Percentiles rank a stretch among this genome's conserved stretches.
These are phyloP conservation scores for Spongospora subterranea DNA, from an alignment of 208 protist species.

Conservation along the genomic window DNA sequence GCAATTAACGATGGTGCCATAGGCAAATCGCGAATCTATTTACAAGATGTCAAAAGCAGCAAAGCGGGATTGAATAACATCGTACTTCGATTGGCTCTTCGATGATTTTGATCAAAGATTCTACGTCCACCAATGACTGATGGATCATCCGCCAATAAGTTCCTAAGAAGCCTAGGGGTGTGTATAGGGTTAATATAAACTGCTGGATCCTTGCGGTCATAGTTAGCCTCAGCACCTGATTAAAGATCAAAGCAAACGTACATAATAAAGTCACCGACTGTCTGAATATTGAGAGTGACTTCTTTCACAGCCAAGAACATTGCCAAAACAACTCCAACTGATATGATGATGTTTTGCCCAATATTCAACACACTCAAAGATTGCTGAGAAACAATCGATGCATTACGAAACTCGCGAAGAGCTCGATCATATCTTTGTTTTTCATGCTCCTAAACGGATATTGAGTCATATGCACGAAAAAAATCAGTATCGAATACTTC, in stretches of 20 bases:
- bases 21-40: neutral
- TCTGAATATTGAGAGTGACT: neutral
- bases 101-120: neutral
- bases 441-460: constrained; percentile 43
- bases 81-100: constrained; percentile 16
- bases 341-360: constrained; percentile 53
- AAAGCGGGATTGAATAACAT: neutral
- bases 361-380: constrained; percentile 42
- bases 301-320: constrained; percentile 10
- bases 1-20: neutral
- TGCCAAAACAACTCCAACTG: neutral
- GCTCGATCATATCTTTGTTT: constrained; percentile 17
- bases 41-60: neutral
- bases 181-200: constrained; percentile 40
- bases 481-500: neutral
- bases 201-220: neutral
- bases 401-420: constrained; percentile 13
- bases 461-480: neutral
- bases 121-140: constrained; percentile 31
- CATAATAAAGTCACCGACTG: constrained; percentile 51
- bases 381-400: constrained; percentile 35
- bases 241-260: neutral
- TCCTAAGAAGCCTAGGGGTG: constrained; percentile 42
- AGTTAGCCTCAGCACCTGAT: neutral
- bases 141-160: constrained; percentile 48